Evolutionary conservation across 805 yeast genomes (phyloP).

Genomic region (Starmerella apicola): DNA sequence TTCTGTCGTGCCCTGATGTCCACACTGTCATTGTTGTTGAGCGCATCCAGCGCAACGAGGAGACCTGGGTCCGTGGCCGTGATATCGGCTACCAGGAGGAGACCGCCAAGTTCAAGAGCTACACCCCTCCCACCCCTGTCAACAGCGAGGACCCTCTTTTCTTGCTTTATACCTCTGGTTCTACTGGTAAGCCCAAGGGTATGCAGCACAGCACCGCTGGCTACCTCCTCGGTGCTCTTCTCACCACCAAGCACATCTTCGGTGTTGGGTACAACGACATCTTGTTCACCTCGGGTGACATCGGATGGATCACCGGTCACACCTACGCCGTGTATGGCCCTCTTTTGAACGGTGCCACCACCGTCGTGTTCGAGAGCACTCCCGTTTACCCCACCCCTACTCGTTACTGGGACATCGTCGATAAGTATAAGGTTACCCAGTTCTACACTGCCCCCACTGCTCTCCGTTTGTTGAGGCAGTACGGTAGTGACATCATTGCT

Average conservation of each 20-base stretch:
- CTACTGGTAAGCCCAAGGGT: conserved; percentile 98
- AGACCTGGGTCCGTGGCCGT: conserved; percentile 45
- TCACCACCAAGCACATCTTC: conserved; percentile 85
- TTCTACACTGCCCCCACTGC: conserved; percentile 99
- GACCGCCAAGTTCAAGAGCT: conserved; percentile 63
- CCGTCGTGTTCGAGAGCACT: conserved; percentile 91
- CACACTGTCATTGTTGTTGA: conserved; percentile 74
- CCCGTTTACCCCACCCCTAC: conserved; percentile 94
- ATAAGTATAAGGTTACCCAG: conserved; percentile 81
- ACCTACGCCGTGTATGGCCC: conserved; percentile 95
- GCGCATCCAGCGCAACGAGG: conserved; percentile 62
- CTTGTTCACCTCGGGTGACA: conserved; percentile 93
- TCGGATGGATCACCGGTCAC: conserved; percentile 99
- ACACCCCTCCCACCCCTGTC: conserved; percentile 77
- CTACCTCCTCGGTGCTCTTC: conserved; percentile 79
- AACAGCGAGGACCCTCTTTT: conserved; percentile 90
- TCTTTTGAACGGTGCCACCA: conserved; percentile 71
- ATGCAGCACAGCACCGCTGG: conserved; percentile 93
- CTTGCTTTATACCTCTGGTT: conserved; percentile 92
- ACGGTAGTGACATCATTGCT: conserved; percentile 75
- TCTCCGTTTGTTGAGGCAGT: conserved; percentile 74
- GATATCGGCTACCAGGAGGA: conserved; percentile 97
- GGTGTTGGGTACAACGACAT: conserved; percentile 83
- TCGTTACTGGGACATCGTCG: conserved; percentile 94
- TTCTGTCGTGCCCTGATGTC: conserved; percentile 56